These are phyloP conservation scores for Starmerella floris DNA, from an alignment of 805 yeast species.

Conservation along the genomic window DNA sequence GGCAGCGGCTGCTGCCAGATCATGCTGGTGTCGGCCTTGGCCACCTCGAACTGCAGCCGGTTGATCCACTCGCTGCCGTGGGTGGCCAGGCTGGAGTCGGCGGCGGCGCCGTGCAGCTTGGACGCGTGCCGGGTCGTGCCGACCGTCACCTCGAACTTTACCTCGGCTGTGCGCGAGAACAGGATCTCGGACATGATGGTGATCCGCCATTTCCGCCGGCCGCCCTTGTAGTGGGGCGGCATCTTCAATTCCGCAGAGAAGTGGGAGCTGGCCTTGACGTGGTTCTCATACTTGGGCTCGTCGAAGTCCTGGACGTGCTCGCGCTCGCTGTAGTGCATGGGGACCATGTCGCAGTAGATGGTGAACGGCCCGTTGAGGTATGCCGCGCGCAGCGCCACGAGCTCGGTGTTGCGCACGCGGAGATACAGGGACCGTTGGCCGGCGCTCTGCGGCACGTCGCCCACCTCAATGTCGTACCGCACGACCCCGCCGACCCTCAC, in stretches of 20 bases:
- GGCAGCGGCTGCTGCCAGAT: constrained; percentile 65
- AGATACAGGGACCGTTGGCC: constrained; percentile 22
- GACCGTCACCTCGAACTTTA: constrained; percentile 51
- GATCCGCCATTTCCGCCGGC: constrained; percentile 45
- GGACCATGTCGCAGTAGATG: constrained; percentile 67
- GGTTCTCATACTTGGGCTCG: constrained; percentile 34
- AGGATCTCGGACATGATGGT: constrained; percentile 73
- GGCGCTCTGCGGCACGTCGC: constrained; percentile 7
- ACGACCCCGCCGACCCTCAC: constrained; percentile 41
- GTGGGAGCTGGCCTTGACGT: constrained; percentile 58
- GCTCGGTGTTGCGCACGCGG: constrained; percentile 57
- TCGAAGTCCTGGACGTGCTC: constrained; percentile 21
- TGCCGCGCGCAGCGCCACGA: constrained; percentile 63
- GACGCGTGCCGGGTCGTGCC: constrained; percentile 27
- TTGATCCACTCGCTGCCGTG: background rate
- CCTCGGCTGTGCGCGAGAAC: constrained; percentile 53
- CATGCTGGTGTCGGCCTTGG: constrained; percentile 43
- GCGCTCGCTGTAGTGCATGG: constrained; percentile 43
- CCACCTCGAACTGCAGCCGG: constrained; percentile 22
- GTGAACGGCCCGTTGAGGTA: constrained; percentile 81
- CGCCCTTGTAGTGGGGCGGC: constrained; percentile 33
- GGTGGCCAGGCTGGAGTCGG: background rate
- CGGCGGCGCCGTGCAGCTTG: constrained; percentile 5
- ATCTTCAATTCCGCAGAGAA: constrained; percentile 44
- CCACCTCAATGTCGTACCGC: constrained; percentile 42